Base-by-base conservation (phyloP, 2,329 filamentous ascomycete species). In the Bisporella sp. region DNA sequence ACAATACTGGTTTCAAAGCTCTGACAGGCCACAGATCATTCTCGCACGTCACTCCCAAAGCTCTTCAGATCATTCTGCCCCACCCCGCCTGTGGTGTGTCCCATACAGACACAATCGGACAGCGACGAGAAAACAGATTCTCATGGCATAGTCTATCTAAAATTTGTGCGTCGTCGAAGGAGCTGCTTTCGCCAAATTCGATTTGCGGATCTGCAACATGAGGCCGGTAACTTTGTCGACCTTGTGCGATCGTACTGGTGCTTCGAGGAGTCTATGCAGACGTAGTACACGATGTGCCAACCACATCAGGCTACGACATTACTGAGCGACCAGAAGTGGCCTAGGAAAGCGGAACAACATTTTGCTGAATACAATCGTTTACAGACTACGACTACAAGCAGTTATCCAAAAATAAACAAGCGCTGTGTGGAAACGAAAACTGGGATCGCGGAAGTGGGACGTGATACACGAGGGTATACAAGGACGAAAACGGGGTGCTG, bases 361-460 rank as follows among this genome's bases (percentile, higher is more conserved):
- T 8, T 8, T 37, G 8, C 35, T 37, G 35, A 37, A 37, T 8
- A 37, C 35, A 37, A 37, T 37, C 35, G 4, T 37, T 37, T 37
- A 2, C 8, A 50, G 29, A 48, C 52, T 12, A 31, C 45, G 9
- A 41, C 57, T 7, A 56, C 47, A 2, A 52, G 54, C 13, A 31
- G 52, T 9, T 49, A 55, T 49, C 59, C 60, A 8, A 61, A 59
- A 46, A 57, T 59, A 31, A 62, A 39, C 46, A 54, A 12, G 54
- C 52, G 4, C 57, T 11, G 35, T 54, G 1, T 41, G 59, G 12
- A 60, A 50, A 42, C 54, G 61, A 39, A 62, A 62, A 49, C 30
- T 62, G 5, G 62, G 62, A 3, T 60, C 59, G 41, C 58, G 51
- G 45, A 51, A 53, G 50, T 62, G 61, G 61, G 58, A 62, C 48